phyloP scores from a whole-genome alignment of 805 yeast species.

The Ogataea parapolymorpha region DNA sequence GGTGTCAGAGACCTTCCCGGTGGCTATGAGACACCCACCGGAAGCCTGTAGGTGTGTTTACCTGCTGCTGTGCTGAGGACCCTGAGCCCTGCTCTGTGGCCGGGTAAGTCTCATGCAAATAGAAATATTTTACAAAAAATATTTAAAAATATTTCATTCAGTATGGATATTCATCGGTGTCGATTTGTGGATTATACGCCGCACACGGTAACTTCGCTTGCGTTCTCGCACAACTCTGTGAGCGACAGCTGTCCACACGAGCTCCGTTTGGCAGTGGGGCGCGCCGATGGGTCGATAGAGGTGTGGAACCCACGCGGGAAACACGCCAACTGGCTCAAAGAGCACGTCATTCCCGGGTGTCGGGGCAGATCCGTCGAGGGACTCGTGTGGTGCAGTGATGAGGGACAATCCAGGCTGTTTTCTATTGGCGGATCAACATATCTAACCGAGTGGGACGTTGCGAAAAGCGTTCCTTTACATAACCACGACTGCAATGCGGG shows the following conservation, averaged over 20 bases:
- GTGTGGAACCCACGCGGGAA: slow-evolving; percentile 75
- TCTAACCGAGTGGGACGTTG: slow-evolving; percentile 88
- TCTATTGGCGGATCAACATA: slow-evolving; percentile 92
- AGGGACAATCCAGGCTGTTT: slow-evolving; percentile 63
- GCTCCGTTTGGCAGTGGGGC: slow-evolving; percentile 82
- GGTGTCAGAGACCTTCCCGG: too few relatives aligned
- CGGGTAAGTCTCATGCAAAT: slow-evolving; percentile 1
- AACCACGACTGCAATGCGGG: slow-evolving; percentile 92
- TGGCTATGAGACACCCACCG: too few relatives aligned
- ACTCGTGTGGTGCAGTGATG: slow-evolving; percentile 65
- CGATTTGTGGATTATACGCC: slow-evolving; percentile 88
- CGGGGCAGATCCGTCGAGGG: slow-evolving; percentile 86
- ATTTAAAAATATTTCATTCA: slow-evolving; percentile 5
- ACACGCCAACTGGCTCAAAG: slow-evolving; percentile 75
- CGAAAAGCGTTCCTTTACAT: slow-evolving; percentile 64
- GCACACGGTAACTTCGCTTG: slow-evolving; percentile 74
- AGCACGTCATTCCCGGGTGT: slow-evolving; percentile 70
- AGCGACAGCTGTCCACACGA: slow-evolving; percentile 45
- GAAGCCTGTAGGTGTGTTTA: too few relatives aligned
- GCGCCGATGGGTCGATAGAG: slow-evolving; percentile 93
- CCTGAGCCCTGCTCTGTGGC: not conserved
- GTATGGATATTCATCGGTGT: slow-evolving; percentile 82
- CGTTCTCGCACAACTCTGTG: slow-evolving; percentile 65
- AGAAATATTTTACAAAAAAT: slow-evolving; percentile 1
- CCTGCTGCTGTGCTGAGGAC: too few relatives aligned